These are phyloP conservation scores for Sphaerulina musiva DNA, from an alignment of 2,329 filamentous ascomycete species.

Conservation along the genomic window DNA sequence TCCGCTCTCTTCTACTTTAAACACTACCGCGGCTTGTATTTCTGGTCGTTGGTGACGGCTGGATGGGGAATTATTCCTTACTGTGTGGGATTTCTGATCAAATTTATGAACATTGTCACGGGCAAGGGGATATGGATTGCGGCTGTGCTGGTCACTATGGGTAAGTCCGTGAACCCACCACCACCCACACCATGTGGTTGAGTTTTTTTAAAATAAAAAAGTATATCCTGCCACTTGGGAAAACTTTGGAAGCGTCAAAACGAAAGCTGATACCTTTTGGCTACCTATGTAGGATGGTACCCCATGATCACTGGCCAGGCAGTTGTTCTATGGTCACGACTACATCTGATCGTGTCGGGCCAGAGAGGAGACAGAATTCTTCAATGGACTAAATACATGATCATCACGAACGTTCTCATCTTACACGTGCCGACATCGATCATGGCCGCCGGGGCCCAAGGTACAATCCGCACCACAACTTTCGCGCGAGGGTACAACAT, in stretches of 20 bases:
- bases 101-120: conserved; percentile 36
- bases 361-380: conserved; percentile 44
- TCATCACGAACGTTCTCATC: conserved; percentile 49
- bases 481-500: conserved; percentile 38
- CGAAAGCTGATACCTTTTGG: not conserved
- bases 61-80: conserved; percentile 44
- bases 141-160: conserved; percentile 37
- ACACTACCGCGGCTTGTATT: conserved; percentile 44
- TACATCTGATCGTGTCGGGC: conserved; percentile 50
- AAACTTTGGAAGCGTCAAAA: not conserved
- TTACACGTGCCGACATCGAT: conserved; percentile 51
- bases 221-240: not conserved
- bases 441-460: conserved; percentile 50
- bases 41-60: conserved; percentile 44
- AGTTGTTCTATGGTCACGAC: conserved; percentile 54
- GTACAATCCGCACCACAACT: conserved; percentile 16
- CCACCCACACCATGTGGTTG: not conserved
- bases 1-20: conserved; percentile 46
- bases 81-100: conserved; percentile 44
- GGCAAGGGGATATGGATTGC: conserved; percentile 26
- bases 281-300: conserved; percentile 39
- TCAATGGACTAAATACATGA: conserved; percentile 50
- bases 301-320: conserved; percentile 48
- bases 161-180: conserved; percentile 46
- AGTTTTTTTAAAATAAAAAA: not conserved